phyloP scores from a whole-genome alignment of 2,329 filamentous ascomycete genomes.

The Colletotrichum plurivorum region DNA sequence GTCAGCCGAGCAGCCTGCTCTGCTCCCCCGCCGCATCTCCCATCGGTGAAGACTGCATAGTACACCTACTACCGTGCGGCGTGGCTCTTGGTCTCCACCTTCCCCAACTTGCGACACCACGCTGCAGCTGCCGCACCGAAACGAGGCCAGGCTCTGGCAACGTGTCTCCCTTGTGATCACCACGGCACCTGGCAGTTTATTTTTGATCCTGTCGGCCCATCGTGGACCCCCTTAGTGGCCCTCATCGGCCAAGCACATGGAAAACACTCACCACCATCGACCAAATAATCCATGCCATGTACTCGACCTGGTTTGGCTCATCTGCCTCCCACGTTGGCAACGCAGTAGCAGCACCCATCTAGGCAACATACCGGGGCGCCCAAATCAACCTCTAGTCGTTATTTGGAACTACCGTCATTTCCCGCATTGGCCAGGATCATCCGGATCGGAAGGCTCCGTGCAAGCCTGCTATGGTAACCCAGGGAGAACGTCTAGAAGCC shows the following conservation, averaged over 20 bases:
- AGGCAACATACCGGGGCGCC: conserved; percentile 2
- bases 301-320: not conserved
- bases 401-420: not conserved
- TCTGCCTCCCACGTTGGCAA: not conserved
- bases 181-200: conserved; percentile 1
- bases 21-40: not conserved
- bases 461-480: not conserved
- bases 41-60: not conserved
- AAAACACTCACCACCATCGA: not conserved
- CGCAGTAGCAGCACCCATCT: not conserved
- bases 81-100: not conserved
- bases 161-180: not conserved
- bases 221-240: not conserved
- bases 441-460: not conserved
- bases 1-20: not conserved
- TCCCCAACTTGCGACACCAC: conserved; percentile 18
- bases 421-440: not conserved
- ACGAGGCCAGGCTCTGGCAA: not conserved
- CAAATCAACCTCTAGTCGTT: not conserved
- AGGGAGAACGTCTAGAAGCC: not conserved
- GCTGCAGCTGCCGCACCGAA: not conserved
- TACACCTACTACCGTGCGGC: too few relatives aligned
- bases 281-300: conserved; percentile 1
- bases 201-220: not conserved
- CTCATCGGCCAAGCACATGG: conserved; percentile 7